phyloP scores from a whole-genome alignment of 495 filamentous ascomycete genomes.

The Trichoderma reesei region DNA sequence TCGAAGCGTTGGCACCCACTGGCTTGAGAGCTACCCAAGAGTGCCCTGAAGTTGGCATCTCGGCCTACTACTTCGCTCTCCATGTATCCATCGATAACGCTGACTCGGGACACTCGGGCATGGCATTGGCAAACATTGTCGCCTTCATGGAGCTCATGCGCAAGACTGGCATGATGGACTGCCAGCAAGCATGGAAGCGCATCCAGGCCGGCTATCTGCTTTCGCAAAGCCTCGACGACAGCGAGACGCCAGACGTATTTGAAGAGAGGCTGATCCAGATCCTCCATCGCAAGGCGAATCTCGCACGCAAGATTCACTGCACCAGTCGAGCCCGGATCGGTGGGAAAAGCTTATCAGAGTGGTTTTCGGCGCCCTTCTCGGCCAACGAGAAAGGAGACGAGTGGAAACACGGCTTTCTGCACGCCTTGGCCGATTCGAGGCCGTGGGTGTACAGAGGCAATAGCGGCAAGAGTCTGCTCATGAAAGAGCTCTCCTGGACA shows the following conservation, averaged over 20 bases:
- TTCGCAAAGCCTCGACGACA: constrained; percentile 8
- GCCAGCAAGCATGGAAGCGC: constrained; percentile 31
- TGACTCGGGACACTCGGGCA: constrained; percentile 39
- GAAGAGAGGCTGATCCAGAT: constrained; percentile 18
- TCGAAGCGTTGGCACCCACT: constrained; percentile 34
- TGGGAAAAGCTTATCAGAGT: constrained; percentile 11
- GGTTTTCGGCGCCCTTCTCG: background rate
- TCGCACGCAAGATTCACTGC: constrained; percentile 28
- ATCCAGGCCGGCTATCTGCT: constrained; percentile 41
- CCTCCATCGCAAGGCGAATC: constrained; percentile 23
- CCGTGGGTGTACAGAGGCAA: constrained; percentile 29
- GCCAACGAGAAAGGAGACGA: background rate
- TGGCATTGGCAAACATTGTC: constrained; percentile 30
- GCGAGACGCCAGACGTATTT: constrained; percentile 10
- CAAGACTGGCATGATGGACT: constrained; percentile 17
- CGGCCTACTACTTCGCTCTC: constrained; percentile 41
- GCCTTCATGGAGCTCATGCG: constrained; percentile 29
- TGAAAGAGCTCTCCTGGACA: constrained; percentile 27
- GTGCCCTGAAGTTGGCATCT: constrained; percentile 32
- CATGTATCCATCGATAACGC: constrained; percentile 44
- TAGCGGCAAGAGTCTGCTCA: constrained; percentile 26
- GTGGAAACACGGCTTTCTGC: background rate
- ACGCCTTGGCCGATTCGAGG: constrained; percentile 8
- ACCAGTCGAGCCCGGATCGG: constrained; percentile 26
- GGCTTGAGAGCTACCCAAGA: constrained; percentile 34